phyloP scores from a whole-genome alignment of 768 basidiomycete genomes.

The Kwoniella shandongensis region DNA sequence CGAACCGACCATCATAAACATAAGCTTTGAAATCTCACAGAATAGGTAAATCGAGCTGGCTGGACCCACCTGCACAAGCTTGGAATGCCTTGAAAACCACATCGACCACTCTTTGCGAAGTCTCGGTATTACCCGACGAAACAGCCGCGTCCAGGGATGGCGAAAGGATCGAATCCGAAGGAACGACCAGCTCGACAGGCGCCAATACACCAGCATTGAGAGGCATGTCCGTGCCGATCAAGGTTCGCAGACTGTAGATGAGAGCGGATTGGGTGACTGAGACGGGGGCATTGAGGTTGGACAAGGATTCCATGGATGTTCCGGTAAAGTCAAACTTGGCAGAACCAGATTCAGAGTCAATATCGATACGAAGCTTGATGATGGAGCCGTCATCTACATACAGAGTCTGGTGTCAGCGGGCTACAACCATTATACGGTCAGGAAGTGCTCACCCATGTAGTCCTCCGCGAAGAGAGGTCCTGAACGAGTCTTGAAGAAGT shows the following conservation, averaged over 20 bases:
- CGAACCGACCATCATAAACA: too few species aligned
- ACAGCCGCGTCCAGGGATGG: constrained; percentile 85
- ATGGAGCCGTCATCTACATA: constrained; percentile 58
- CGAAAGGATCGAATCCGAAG: constrained; percentile 70
- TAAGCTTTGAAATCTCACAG: too few species aligned
- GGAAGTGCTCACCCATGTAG: constrained; percentile 59
- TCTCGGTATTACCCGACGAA: constrained; percentile 46
- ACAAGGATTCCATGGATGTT: constrained; percentile 22
- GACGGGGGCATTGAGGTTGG: constrained; percentile 42
- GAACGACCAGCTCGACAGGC: constrained; percentile 66
- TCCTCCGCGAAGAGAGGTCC: constrained; percentile 59
- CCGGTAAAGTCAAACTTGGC: constrained; percentile 77
- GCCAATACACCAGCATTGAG: constrained; percentile 36
- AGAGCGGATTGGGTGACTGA: constrained; percentile 35
- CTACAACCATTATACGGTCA: constrained; percentile 63
- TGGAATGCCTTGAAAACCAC: constrained; percentile 89
- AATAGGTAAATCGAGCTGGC: too few species aligned
- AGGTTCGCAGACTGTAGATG: constrained; percentile 40
- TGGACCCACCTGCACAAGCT: constrained; percentile 85
- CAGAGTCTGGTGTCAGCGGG: too few species aligned
- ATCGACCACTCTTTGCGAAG: constrained; percentile 89
- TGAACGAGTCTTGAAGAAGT: constrained; percentile 62
- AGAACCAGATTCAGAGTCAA: constrained; percentile 69
- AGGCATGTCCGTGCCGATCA: constrained; percentile 38
- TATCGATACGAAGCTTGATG: constrained; percentile 65